A percentile compares a stretch with the other conserved stretches of the same genome.
These are phyloP conservation scores for Mycena maculata DNA, from an alignment of 768 basidiomycete genomes.

Conservation along the genomic window DNA sequence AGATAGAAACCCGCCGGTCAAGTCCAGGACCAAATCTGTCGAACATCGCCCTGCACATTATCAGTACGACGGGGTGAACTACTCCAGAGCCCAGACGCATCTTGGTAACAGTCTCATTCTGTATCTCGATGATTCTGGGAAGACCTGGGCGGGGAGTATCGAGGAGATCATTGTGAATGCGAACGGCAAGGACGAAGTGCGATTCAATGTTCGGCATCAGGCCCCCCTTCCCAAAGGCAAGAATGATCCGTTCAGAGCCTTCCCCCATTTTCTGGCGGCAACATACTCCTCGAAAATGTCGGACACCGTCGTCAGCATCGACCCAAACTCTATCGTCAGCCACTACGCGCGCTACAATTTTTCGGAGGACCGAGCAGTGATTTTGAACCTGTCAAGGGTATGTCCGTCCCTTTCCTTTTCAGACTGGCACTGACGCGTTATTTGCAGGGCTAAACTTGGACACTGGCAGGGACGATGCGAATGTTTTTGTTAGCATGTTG, in stretches of 20 bases:
- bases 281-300: conserved; percentile 19
- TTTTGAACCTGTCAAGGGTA: conserved; percentile 11
- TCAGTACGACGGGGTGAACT: conserved; percentile 3
- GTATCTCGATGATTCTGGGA: conserved; percentile 1
- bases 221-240: conserved; percentile 3
- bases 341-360: conserved; percentile 16
- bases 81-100: conserved; percentile 10
- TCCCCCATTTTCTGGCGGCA: conserved; percentile 12
- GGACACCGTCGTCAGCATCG: neutral
- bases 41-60: conserved; percentile 1
- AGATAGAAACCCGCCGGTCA: neutral
- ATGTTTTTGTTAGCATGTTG: neutral
- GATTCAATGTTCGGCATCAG: conserved; percentile 3
- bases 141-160: conserved; percentile 1
- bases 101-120: conserved; percentile 20
- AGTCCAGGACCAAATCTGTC: neutral
- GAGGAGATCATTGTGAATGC: neutral
- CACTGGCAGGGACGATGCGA: too few relatives aligned
- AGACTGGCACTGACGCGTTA: neutral
- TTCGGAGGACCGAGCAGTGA: neutral
- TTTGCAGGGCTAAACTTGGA: neutral
- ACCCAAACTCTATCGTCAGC: neutral
- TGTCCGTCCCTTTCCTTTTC: conserved; percentile 35
- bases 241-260: conserved; percentile 12
- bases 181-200: neutral